Conservation (phyloP, 345 rosid species). For the Capsella bursapastoris region DNA sequence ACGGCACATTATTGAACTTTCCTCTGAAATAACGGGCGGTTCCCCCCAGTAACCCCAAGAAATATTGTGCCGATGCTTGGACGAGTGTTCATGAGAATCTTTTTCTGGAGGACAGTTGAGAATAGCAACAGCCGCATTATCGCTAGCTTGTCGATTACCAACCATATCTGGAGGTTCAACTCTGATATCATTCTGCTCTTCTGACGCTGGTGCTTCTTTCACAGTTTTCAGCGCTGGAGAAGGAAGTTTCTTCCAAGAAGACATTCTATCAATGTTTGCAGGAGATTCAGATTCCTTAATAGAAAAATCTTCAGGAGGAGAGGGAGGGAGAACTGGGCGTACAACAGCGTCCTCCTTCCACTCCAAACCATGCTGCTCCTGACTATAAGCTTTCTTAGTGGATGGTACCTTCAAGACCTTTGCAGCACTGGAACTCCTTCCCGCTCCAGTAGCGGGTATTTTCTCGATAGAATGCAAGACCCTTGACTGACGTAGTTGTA, state of each 20-base stretch:
- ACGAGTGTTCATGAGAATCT: constrained; percentile 68
- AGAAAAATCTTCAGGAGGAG: constrained; percentile 50
- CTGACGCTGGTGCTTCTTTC: constrained; percentile 60
- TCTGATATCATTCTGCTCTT: constrained; percentile 61
- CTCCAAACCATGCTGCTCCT: constrained; percentile 76
- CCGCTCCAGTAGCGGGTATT: constrained; percentile 54
- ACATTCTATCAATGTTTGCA: constrained; percentile 66
- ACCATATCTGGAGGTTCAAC: constrained; percentile 52
- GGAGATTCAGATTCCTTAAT: constrained; percentile 66
- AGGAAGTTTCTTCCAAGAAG: constrained; percentile 96
- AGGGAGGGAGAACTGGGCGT: constrained; percentile 51
- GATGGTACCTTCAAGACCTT: constrained; percentile 60
- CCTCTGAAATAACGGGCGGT: constrained; percentile 69
- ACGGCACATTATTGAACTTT: constrained; percentile 91
- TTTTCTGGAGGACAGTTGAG: constrained; percentile 57
- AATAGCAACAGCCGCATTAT: constrained; percentile 49
- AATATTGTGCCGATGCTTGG: constrained; percentile 80
- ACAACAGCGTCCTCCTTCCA: constrained; percentile 68
- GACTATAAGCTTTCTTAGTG: constrained; percentile 89
- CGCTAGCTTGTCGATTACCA: constrained; percentile 55
- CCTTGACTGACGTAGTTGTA: constrained; percentile 83
- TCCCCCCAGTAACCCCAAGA: constrained; percentile 99
- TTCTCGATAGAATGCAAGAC: constrained; percentile 77
- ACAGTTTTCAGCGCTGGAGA: constrained; percentile 65
- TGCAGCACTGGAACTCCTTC: constrained; percentile 67